Evolutionary conservation across 257 asterid species (phyloP), one percentile per base, ranked within the genome.

Genomic region (Craterostigma plantagineum): DNA sequence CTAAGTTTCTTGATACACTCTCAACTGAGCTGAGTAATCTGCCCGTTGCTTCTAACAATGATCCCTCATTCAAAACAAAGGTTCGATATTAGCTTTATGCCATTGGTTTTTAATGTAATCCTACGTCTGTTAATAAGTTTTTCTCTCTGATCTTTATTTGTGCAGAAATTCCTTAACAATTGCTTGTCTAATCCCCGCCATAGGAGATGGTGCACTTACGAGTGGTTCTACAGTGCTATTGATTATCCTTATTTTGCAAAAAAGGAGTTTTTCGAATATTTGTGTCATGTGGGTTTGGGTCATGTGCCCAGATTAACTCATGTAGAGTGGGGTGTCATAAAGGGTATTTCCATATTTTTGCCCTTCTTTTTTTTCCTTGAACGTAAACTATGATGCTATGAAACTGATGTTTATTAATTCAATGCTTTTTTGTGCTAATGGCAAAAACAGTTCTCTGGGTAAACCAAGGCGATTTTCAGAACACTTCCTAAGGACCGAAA

Each of bases 241-340:
- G 97, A 86, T 72, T 78, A 67, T 62, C 94, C 97, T 27, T 86
- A 93, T 94, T 86, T 78, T 65, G 84, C 87, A 10, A 78, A 78
- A 65, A 64, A 64, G 56, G 97, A 81, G 77, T 86, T 86, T 52
- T 92, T 77, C 60, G 95, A 86, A 55, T 81, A 81, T 67, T 64
- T 81, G 56, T 38, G 59, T 66, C 91, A 85, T 62, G 86, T 75
- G 45, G 84, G 96, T 43, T 60, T 85, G 58, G 92, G 91, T 17
- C 92, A 75, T 50, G 86, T 81, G 53, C 78, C 92, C 27, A 81
- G 78, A 67, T 55, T 77, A 56, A 75, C 91, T 64, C 92, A 75
- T 59, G 81, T 68, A 33, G 94, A 85, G 49, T 85, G 96, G 96
- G 82, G 92, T 47, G 90, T 85, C 55, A 81, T 85, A 67, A 81